phyloP scores from a whole-genome alignment of 1,139 yeast genomes.

The Suhomyces yuchorum region DNA sequence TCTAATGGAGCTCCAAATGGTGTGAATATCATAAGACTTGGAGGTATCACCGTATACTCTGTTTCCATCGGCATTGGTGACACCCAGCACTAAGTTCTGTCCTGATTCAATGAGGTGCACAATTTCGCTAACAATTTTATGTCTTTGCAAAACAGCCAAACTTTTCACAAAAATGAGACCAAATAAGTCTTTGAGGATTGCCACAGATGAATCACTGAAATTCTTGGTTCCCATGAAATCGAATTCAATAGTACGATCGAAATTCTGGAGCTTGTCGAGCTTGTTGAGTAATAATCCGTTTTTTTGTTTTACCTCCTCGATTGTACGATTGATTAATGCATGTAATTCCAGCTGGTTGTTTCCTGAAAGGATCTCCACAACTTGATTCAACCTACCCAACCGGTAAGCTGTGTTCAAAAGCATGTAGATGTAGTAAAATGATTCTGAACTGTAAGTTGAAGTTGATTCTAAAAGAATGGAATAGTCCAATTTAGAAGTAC shows the following conservation, averaged over 20 bases:
- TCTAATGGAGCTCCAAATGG: constrained; percentile 61
- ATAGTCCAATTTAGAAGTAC: constrained; percentile 25
- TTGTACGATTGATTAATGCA: constrained; percentile 57
- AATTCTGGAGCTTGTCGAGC: constrained; percentile 32
- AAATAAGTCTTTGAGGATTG: constrained; percentile 68
- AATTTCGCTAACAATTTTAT: constrained; percentile 64
- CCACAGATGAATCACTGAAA: constrained; percentile 52
- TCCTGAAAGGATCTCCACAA: constrained; percentile 56
- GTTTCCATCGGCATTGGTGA: constrained; percentile 8
- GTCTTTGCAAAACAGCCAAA: constrained; percentile 68
- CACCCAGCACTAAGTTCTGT: constrained; percentile 9
- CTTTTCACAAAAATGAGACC: constrained; percentile 66
- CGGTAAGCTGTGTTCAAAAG: constrained; percentile 61
- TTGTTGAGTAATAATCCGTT: constrained; percentile 35
- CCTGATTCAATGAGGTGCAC: constrained; percentile 24
- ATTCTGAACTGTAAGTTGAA: constrained; percentile 40
- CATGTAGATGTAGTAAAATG: constrained; percentile 57
- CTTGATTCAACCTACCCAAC: constrained; percentile 63
- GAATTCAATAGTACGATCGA: constrained; percentile 28
- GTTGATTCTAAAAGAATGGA: constrained; percentile 33
- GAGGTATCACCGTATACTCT: constrained; percentile 9
- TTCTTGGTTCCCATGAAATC: constrained; percentile 29
- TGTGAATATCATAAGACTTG: constrained; percentile 38
- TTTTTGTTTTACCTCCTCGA: constrained; percentile 63
- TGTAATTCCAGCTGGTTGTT: constrained; percentile 46